Conservation (phyloP, 108 stramenopile genomes). For the Chaetoceros muelleri region DNA sequence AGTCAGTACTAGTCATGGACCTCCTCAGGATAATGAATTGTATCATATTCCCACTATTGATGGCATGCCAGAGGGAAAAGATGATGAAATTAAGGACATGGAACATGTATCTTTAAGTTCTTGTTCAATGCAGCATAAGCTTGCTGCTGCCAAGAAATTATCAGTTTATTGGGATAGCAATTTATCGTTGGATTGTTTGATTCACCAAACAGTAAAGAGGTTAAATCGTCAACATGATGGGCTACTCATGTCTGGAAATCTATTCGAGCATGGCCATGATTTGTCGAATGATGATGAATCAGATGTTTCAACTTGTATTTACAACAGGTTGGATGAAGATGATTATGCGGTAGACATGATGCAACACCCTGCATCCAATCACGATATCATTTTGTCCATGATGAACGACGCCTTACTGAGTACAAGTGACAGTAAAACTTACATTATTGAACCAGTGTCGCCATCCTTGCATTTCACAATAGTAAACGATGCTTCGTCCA, state of each 20-base stretch:
- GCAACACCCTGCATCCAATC: no score
- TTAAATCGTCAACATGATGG: no score
- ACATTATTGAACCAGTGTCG: slow-evolving; percentile 51
- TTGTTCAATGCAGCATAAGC: slow-evolving; percentile 15
- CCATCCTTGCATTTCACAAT: slow-evolving; percentile 42
- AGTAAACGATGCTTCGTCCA: slow-evolving; percentile 9
- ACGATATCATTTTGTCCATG: not conserved
- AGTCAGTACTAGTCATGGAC: slow-evolving; percentile 10
- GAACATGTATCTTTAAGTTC: slow-evolving; percentile 1
- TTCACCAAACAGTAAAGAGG: not conserved
- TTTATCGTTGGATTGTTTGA: not conserved
- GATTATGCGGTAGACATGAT: no score
- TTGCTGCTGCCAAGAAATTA: slow-evolving; percentile 36
- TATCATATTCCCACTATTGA: not conserved
- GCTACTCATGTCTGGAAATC: no score
- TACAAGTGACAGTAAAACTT: slow-evolving; percentile 10
- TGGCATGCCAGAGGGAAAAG: slow-evolving; percentile 1
- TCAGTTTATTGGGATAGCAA: slow-evolving; percentile 59
- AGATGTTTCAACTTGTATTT: no score
- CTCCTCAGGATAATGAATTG: slow-evolving; percentile 5
- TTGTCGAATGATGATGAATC: slow-evolving; percentile 51
- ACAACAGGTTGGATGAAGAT: no score
- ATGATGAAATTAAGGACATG: slow-evolving; percentile 8
- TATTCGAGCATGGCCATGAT: slow-evolving; percentile 54
- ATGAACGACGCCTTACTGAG: not conserved